A percentile compares a stretch with the other conserved stretches of the same genome.
Conservation (phyloP, 2,329 filamentous ascomycete species). For the Penicillium polonicum region DNA sequence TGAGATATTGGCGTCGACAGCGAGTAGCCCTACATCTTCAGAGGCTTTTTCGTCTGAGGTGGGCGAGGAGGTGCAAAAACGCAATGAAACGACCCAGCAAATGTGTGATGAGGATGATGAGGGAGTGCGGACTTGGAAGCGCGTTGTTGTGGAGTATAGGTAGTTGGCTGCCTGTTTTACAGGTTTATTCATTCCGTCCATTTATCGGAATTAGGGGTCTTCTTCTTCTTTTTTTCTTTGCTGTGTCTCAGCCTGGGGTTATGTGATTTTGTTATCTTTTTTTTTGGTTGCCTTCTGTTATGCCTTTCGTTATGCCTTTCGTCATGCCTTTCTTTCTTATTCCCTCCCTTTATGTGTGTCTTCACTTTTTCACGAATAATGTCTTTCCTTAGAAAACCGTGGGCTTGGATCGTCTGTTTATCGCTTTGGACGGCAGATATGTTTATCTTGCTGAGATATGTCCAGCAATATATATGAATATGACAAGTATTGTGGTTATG, state of each 20-base stretch:
- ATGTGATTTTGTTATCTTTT: not conserved
- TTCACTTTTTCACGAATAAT: conserved; percentile 8
- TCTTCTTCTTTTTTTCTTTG: no score
- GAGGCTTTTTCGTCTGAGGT: not conserved
- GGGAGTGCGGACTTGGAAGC: conserved; percentile 35
- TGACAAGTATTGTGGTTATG: not conserved
- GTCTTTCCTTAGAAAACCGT: conserved; percentile 9
- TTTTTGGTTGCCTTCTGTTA: conserved; percentile 3
- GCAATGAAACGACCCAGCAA: conserved; percentile 33
- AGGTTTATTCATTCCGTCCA: not conserved
- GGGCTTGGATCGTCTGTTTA: conserved; percentile 1
- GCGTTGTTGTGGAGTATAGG: conserved; percentile 39
- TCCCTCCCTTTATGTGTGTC: not conserved
- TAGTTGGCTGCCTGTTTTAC: conserved; percentile 14
- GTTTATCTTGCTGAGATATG: not conserved
- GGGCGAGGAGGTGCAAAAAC: conserved; percentile 24
- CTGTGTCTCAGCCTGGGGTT: not conserved
- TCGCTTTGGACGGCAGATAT: not conserved
- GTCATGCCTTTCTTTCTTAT: not conserved
- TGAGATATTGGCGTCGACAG: no score
- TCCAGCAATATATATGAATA: not conserved
- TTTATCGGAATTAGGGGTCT: not conserved
- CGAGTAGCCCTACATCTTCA: not conserved
- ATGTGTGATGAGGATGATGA: conserved; percentile 32
- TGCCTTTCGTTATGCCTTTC: not conserved